Base-by-base conservation (phyloP, 306 rosid genomes). In the Clitoria ternatea region DNA sequence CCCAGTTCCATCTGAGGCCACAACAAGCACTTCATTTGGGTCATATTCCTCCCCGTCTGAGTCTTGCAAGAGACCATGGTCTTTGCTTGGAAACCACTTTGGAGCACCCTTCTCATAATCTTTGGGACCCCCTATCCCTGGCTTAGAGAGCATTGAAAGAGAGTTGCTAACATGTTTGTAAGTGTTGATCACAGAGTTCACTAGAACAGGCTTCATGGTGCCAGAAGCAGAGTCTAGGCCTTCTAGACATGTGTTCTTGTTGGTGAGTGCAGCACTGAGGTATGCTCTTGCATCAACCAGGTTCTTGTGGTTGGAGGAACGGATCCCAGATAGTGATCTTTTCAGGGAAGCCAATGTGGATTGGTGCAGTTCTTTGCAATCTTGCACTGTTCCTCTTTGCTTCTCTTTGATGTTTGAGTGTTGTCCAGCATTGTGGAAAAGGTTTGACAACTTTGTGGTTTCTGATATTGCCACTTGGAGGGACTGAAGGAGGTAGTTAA, bases 231-330 rank as follows among this genome's bases (percentile, higher is more conserved):
- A 80, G 15, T 87, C 96, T 24, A 91, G 78, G 19, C 96, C 93
- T 79, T 91, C 96, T 61, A 91, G 39, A 63, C 97, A 91, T 6
- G 97, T 91, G 87, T 87, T 77, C 78, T 89, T 89, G 88, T 91
- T 91, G 33, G 97, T 89, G 8, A 91, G 73, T 14, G 97, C 86
- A 63, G 96, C 97, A 74, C 97, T 91, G 5, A 91, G 92, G 45
- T 83, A 91, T 5, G 86, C 61, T 77, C 80, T 83, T 7, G 97
- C 89, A 74, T 86, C 86, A 11, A 48, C 73, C 5, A 86, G 33
- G 20, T 82, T 78, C 43, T 24, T 67, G 0, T 71, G 19, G 15
- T 75, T 37, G 8, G 64, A 7, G 4, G 78, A 61, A 8, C 57
- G 73, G 55, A 91, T 55, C n/a, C 65, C 54, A 10, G 93, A 80